These are phyloP conservation scores for Phascolomyces articulosus DNA, from an alignment of 371 early-diverging fungal genomes.

Conservation along the genomic window DNA sequence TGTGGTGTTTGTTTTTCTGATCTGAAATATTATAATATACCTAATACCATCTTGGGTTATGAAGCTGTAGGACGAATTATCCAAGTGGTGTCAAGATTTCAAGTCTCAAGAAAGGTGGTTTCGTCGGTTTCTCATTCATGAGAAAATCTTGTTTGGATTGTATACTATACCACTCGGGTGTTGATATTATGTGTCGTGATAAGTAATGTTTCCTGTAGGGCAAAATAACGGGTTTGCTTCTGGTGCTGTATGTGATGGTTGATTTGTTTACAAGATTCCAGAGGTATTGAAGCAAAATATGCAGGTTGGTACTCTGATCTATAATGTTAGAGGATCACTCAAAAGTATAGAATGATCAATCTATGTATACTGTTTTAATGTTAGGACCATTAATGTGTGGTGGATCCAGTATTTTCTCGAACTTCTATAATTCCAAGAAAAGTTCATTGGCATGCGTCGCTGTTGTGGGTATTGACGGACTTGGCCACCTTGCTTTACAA, in stretches of 20 bases:
- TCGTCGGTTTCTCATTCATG: slow-evolving; percentile 53
- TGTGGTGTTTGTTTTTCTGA: slow-evolving; percentile 64
- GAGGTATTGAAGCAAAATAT: slow-evolving; percentile 47
- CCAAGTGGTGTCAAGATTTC: slow-evolving; percentile 44
- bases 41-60: slow-evolving; percentile 45
- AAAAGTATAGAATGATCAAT: too few relatives aligned
- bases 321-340: too few relatives aligned
- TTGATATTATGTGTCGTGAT: slow-evolving; percentile 48
- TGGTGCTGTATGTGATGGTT: slow-evolving; percentile 48
- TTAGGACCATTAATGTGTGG: too few relatives aligned
- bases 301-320: slow-evolving; percentile 63
- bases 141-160: slow-evolving; percentile 49
- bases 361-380: too few relatives aligned
- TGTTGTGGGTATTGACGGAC: slow-evolving; percentile 73
- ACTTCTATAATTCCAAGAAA: slow-evolving; percentile 47
- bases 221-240: slow-evolving; percentile 48
- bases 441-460: slow-evolving; percentile 58
- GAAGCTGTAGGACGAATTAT: slow-evolving; percentile 53
- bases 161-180: slow-evolving; percentile 40
- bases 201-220: slow-evolving; percentile 52
- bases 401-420: slow-evolving; percentile 64
- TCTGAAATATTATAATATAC: slow-evolving; percentile 25
- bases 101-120: slow-evolving; percentile 49
- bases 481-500: slow-evolving; percentile 70
- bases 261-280: slow-evolving; percentile 59